Percentiles rank a stretch among this genome's conserved stretches.
Evolutionary conservation across 768 basidiomycete genomes (phyloP).

Genomic region (Mycena polygramma): DNA sequence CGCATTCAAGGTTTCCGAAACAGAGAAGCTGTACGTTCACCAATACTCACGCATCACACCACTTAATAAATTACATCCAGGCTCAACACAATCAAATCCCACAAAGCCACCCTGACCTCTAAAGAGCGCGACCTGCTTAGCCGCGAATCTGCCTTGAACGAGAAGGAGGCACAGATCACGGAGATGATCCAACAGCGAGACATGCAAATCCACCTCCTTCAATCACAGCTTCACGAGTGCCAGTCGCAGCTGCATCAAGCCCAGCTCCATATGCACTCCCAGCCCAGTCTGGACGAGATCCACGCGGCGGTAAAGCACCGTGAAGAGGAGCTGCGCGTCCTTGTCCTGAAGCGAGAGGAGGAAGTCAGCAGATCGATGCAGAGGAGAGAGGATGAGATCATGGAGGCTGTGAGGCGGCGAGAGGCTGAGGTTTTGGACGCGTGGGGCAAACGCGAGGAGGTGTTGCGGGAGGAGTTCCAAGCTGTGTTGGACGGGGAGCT

Average conservation of each 20-base stretch:
- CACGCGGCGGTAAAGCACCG: slow-evolving; percentile 51
- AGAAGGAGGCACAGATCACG: slow-evolving; percentile 67
- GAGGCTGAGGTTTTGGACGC: slow-evolving; percentile 79
- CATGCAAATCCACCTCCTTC: slow-evolving; percentile 65
- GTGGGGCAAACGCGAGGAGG: slow-evolving; percentile 77
- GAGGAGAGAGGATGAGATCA: slow-evolving; percentile 49
- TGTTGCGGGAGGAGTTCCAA: slow-evolving; percentile 55
- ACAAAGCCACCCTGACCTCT: slow-evolving; percentile 65
- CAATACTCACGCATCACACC: not conserved
- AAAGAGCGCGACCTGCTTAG: slow-evolving; percentile 75
- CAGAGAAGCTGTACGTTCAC: slow-evolving; percentile 79
- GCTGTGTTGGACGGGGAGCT: slow-evolving; percentile 50
- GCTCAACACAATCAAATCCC: slow-evolving; percentile 73
- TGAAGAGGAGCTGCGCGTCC: slow-evolving; percentile 36
- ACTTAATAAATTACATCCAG: slow-evolving; percentile 49
- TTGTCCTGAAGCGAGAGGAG: slow-evolving; percentile 37
- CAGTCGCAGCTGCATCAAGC: slow-evolving; percentile 55
- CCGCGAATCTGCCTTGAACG: slow-evolving; percentile 67
- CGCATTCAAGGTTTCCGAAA: slow-evolving; percentile 78
- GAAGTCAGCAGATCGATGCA: slow-evolving; percentile 39
- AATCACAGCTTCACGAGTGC: slow-evolving; percentile 50
- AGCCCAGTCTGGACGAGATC: slow-evolving; percentile 52
- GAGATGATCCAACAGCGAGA: slow-evolving; percentile 69
- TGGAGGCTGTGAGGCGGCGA: slow-evolving; percentile 69
- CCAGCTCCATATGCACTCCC: slow-evolving; percentile 41